A percentile compares a stretch with the other conserved stretches of the same genome.
Conservation (phyloP, 441 rosid genomes). For the Jatropha podagrica region DNA sequence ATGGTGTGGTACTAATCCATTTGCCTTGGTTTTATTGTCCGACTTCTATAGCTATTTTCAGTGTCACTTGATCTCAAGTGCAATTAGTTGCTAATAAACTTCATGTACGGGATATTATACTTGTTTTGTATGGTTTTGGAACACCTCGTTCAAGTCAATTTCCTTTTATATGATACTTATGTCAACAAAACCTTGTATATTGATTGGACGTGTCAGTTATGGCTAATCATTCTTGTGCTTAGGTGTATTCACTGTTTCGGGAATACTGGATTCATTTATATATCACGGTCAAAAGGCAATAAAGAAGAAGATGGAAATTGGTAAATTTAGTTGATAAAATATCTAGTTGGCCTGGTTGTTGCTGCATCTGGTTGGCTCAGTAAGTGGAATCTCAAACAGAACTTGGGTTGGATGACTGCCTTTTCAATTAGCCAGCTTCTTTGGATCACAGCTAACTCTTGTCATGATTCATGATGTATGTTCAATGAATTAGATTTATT, state of each 20-base stretch:
- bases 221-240: conserved; percentile 17
- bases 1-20: background rate
- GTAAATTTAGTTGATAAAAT: conserved; percentile 73
- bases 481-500: conserved; percentile 28
- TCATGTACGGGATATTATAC: background rate
- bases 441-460: conserved; percentile 23
- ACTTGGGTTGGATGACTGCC: conserved; percentile 13
- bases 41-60: background rate
- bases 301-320: conserved; percentile 94
- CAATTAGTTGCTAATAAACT: background rate
- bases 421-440: conserved; percentile 17
- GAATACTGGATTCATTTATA: conserved; percentile 84
- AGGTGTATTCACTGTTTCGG: conserved; percentile 96
- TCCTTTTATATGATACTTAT: background rate
- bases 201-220: conserved; percentile 8
- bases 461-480: conserved; percentile 21
- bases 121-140: background rate
- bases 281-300: conserved; percentile 94
- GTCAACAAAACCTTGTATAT: background rate
- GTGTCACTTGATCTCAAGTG: background rate
- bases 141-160: background rate
- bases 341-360: conserved; percentile 9
- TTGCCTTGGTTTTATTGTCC: background rate
- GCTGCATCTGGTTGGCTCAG: conserved; percentile 15
- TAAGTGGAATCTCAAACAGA: conserved; percentile 13